Evolutionary conservation across 768 basidiomycete species (phyloP), one percentile per base, ranked within the genome.

Genomic region (Tylopilus balloui): DNA sequence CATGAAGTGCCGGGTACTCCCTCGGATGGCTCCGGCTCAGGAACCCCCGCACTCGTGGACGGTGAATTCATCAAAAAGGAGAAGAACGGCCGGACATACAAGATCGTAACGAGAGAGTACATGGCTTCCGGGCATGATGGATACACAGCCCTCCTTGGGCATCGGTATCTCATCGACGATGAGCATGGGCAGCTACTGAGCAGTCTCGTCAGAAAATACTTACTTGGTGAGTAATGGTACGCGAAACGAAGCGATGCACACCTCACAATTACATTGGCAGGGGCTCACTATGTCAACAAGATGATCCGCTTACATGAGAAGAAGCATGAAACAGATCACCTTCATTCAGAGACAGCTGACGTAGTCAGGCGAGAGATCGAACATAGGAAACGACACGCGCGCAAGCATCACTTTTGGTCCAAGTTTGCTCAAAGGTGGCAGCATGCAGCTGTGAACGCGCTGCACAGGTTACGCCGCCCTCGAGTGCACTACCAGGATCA

Each of bases 51-150:
- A 11, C 58, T 73, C n/a, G 65, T 74, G 13, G 75, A 78, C 37
- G 71, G 72, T 19, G 82, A 83, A 38, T 72, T 72, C 17, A 73
- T 93, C 57, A 70, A 72, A 59, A 78, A 76, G 50, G 70, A 73
- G 37, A 70, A 69, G 38, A 73, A 71, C 2, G 81, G 80, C 2
- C 73, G 75, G 56, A 82, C 71, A 52, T 94, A 92, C 67, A 83
- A 75, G 41, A 76, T 96, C 25, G 84, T 94, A 28, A 92, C 89
- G n/a, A 73, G 91, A 58, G 79, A 91, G 48, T 96, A 94, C 58
- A 77, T 94, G 85, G 81, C 84, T 3, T 71, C 80, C 54, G 89
- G 88, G 0, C 88, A 91, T 55, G 92, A 94, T 58, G 92, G 92
- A 0, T 96, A 82, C 66, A 67, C 69, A 0, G 75, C 83, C 2